Conservation (phyloP, 495 filamentous ascomycete genomes). For the Viridothelium virens region DNA sequence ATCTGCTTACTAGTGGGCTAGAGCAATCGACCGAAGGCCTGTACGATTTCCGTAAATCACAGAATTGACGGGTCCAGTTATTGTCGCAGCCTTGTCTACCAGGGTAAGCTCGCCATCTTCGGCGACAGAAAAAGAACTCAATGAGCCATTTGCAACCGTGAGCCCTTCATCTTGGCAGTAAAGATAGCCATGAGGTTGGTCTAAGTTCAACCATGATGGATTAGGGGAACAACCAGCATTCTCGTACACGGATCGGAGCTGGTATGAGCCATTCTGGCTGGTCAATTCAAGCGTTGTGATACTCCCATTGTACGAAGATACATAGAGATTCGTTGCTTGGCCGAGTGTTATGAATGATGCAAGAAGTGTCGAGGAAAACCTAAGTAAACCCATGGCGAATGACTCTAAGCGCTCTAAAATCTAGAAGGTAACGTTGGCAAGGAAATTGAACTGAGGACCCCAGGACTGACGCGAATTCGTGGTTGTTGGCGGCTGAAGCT, state of each 20-base stretch:
- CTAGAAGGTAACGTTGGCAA: too few relatives aligned
- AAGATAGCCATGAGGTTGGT: constrained; percentile 24
- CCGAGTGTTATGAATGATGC: constrained; percentile 1
- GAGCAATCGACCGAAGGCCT: constrained; percentile 27
- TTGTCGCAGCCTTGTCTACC: constrained; percentile 25
- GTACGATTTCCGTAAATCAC: constrained; percentile 30
- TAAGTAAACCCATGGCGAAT: neutral
- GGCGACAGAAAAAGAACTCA: constrained; percentile 29
- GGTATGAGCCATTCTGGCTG: constrained; percentile 20
- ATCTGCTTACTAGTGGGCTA: constrained; percentile 28
- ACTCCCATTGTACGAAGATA: constrained; percentile 27
- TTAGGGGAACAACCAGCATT: constrained; percentile 26
- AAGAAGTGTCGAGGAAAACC: neutral
- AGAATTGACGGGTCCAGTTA: constrained; percentile 29
- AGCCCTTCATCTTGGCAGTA: constrained; percentile 35
- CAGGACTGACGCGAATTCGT: too few relatives aligned
- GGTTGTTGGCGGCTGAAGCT: too few relatives aligned
- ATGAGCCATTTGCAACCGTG: constrained; percentile 28
- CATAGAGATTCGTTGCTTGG: constrained; percentile 29
- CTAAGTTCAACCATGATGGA: constrained; percentile 33
- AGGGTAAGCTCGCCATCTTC: constrained; percentile 26
- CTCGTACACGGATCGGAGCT: constrained; percentile 13
- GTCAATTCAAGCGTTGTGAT: constrained; percentile 25
- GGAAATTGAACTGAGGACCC: too few relatives aligned
- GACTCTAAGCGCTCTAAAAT: too few relatives aligned